These are phyloP conservation scores for Kazachstania bromeliacearum DNA, from an alignment of 805 yeast genomes.

Conservation along the genomic window DNA sequence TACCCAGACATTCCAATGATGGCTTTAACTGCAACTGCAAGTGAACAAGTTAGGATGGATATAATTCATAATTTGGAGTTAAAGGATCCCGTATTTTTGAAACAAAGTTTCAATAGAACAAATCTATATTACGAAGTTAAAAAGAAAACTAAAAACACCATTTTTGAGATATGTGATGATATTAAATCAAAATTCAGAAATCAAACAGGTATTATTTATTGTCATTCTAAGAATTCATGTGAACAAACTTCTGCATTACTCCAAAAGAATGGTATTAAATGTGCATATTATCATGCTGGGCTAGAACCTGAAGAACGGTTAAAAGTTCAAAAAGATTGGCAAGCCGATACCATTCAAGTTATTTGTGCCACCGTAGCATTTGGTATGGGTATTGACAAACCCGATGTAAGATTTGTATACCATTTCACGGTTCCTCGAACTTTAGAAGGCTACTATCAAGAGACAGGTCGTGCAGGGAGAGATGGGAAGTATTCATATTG, in stretches of 20 bases:
- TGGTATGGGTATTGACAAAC: constrained; percentile 99
- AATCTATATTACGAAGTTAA: constrained; percentile 73
- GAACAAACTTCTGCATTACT: constrained; percentile 69
- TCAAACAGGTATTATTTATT: constrained; percentile 83
- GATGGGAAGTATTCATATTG: constrained; percentile 83
- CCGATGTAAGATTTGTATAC: constrained; percentile 87
- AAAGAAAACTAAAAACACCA: constrained; percentile 47
- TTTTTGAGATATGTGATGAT: constrained; percentile 52
- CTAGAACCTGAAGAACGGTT: constrained; percentile 70
- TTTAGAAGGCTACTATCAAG: constrained; percentile 94
- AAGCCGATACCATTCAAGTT: constrained; percentile 54
- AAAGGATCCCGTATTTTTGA: constrained; percentile 53
- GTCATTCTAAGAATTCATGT: constrained; percentile 84
- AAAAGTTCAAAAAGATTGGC: constrained; percentile 74
- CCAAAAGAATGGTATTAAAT: constrained; percentile 47
- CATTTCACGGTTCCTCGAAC: constrained; percentile 86
- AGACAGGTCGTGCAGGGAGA: constrained; percentile 97
- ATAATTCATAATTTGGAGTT: constrained; percentile 70
- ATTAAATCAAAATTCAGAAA: constrained; percentile 43
- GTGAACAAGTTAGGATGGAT: constrained; percentile 80
- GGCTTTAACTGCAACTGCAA: constrained; percentile 98
- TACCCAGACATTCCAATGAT: constrained; percentile 82
- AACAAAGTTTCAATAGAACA: constrained; percentile 88
- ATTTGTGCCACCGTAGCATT: constrained; percentile 98
- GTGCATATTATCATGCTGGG: constrained; percentile 89